A percentile compares a stretch with the other conserved stretches of the same genome.
Conservation (phyloP, 192 early-diverging fungal species). For the Paraglomus brasilianum region DNA sequence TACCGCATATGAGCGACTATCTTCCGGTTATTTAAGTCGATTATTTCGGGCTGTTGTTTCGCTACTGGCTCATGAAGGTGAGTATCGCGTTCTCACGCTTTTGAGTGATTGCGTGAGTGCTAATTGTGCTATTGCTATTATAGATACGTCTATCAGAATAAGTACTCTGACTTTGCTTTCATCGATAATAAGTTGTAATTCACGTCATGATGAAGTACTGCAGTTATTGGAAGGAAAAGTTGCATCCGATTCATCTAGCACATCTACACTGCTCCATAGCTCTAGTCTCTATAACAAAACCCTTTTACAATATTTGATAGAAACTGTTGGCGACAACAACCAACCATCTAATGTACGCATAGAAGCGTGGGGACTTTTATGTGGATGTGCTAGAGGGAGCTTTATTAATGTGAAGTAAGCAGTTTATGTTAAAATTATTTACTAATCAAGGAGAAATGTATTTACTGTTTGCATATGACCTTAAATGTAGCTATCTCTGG, state of each 20-base stretch:
- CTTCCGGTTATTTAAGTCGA: conserved; percentile 34
- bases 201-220: conserved; percentile 8
- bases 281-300: background rate
- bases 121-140: background rate
- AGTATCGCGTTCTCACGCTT: no score
- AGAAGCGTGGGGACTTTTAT: conserved; percentile 46
- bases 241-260: background rate
- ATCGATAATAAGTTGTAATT: conserved; percentile 11
- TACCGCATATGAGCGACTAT: conserved; percentile 40
- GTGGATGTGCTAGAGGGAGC: conserved; percentile 40
- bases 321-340: conserved; percentile 5
- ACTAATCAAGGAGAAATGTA: background rate
- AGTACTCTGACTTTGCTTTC: conserved; percentile 12
- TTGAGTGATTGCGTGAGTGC: background rate
- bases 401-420: conserved; percentile 23
- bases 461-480: background rate
- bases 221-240: background rate
- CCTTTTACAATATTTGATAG: conserved; percentile 33
- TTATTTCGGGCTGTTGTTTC: conserved; percentile 26
- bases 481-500: conserved; percentile 35
- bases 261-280: background rate
- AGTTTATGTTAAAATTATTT: background rate
- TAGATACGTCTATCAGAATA: conserved; percentile 15
- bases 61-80: conserved; percentile 26
- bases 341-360: conserved; percentile 26